These are phyloP conservation scores for Caryopteris hybrid DNA, from an alignment of 305 asterid genomes.

Conservation along the genomic window DNA sequence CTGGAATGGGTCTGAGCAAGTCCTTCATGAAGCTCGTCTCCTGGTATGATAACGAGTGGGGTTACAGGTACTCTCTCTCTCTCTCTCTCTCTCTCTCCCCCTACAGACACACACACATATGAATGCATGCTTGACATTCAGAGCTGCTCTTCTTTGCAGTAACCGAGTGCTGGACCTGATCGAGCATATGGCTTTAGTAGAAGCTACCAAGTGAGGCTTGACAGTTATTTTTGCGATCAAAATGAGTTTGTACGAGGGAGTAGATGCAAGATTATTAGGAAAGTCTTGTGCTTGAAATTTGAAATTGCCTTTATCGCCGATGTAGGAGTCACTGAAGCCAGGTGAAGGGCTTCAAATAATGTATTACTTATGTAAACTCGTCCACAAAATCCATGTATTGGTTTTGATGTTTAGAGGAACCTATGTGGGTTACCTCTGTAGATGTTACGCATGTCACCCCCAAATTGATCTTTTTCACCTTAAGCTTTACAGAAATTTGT, in stretches of 20 bases:
- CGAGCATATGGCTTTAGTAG: conserved; percentile 96
- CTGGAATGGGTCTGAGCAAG: conserved; percentile 87
- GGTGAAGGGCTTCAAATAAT: conserved; percentile 23
- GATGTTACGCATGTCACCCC: neutral
- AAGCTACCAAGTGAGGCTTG: conserved; percentile 46
- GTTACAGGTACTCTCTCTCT: conserved; percentile 69
- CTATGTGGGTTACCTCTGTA: neutral
- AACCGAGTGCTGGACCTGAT: conserved; percentile 94
- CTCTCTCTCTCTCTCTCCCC: neutral
- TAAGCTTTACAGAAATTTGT: no score
- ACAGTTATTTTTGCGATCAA: conserved; percentile 4
- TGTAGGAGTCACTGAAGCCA: conserved; percentile 5
- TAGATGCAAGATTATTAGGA: conserved; percentile 14
- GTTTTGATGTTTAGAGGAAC: conserved; percentile 9
- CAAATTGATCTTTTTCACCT: neutral
- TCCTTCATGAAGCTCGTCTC: conserved; percentile 92
- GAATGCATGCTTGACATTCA: neutral
- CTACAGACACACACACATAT: neutral
- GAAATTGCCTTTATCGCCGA: neutral
- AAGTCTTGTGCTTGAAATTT: neutral
- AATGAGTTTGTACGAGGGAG: conserved; percentile 18
- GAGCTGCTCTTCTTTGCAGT: conserved; percentile 35
- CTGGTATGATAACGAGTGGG: conserved; percentile 99
- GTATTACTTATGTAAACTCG: neutral
- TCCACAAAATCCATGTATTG: neutral